Percentiles rank a stretch among this genome's conserved stretches.
Conservation (phyloP, 2,329 filamentous ascomycete species). For the Verticillium zaregamsianum region DNA sequence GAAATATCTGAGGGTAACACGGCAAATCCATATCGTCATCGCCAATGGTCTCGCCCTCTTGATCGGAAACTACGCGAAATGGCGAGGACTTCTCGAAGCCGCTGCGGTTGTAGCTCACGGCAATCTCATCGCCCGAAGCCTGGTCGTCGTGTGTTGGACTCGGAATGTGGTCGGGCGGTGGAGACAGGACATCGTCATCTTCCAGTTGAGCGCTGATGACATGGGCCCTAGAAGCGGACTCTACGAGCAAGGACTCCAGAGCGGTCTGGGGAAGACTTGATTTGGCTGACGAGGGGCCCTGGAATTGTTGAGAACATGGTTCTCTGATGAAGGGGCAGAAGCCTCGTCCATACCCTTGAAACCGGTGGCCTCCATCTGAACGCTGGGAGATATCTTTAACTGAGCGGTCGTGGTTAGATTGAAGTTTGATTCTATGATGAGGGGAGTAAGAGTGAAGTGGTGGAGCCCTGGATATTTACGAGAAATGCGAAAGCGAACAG, state of each 20-base stretch:
- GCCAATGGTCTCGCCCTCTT: slow-evolving; percentile 40
- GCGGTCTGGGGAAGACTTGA: not conserved
- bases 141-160: slow-evolving; percentile 35
- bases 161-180: slow-evolving; percentile 31
- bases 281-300: not conserved
- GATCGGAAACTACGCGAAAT: slow-evolving; percentile 25
- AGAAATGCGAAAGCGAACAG: not conserved
- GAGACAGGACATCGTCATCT: slow-evolving; percentile 40
- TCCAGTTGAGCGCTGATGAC: slow-evolving; percentile 19
- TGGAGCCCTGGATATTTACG: too few species aligned
- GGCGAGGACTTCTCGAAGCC: slow-evolving; percentile 30
- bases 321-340: not conserved
- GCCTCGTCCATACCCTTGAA: not conserved
- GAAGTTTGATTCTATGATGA: too few species aligned
- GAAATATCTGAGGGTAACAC: slow-evolving; percentile 25
- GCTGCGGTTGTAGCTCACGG: slow-evolving; percentile 42
- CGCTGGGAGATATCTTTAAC: not conserved
- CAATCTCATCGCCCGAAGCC: slow-evolving; percentile 46
- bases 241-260: not conserved
- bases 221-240: not conserved
- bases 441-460: not conserved
- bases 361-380: not conserved
- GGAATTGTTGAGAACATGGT: not conserved
- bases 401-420: not conserved
- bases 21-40: slow-evolving; percentile 33